Evolutionary conservation across 1,139 yeast species (phyloP), one percentile per base, ranked within the genome.

Genomic region (Groenewaldozyma auringiensis): DNA sequence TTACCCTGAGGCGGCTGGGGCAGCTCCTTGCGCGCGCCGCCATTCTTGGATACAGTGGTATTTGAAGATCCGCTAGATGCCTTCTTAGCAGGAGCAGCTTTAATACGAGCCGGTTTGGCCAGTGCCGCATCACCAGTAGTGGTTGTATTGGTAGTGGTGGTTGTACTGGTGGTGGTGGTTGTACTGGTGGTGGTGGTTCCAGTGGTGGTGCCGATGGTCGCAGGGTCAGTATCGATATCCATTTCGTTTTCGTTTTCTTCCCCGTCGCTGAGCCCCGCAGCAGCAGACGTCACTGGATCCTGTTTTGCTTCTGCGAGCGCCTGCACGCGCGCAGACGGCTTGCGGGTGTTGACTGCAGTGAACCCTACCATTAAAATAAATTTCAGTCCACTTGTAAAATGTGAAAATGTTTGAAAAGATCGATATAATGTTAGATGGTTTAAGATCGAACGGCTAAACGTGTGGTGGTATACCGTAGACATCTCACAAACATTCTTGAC

Each of bases 361-460:
- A 52, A 52, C 37, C 55, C 55, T 18, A 49, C 50, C 55, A 52
- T 52, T 11, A n/a, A n/a, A n/a, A n/a, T n/a, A n/a, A n/a, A n/a
- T n/a, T n/a, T n/a, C n/a, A n/a, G n/a, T n/a, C n/a, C n/a, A n/a
- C n/a, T n/a, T n/a, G n/a, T n/a, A n/a, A n/a, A n/a, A n/a, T n/a
- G n/a, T n/a, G n/a, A n/a, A n/a, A n/a, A n/a, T n/a, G n/a, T n/a
- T n/a, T n/a, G n/a, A n/a, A n/a, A n/a, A n/a, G n/a, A n/a, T n/a
- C n/a, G n/a, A n/a, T n/a, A n/a, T n/a, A n/a, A n/a, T n/a, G n/a
- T n/a, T n/a, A n/a, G n/a, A n/a, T n/a, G n/a, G n/a, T n/a, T n/a
- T n/a, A n/a, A n/a, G n/a, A n/a, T n/a, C n/a, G n/a, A n/a, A n/a
- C n/a, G n/a, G n/a, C n/a, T n/a, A n/a, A n/a, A n/a, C n/a, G n/a